Conservation (phyloP, 805 yeast genomes). For the Ogataea neopini region DNA sequence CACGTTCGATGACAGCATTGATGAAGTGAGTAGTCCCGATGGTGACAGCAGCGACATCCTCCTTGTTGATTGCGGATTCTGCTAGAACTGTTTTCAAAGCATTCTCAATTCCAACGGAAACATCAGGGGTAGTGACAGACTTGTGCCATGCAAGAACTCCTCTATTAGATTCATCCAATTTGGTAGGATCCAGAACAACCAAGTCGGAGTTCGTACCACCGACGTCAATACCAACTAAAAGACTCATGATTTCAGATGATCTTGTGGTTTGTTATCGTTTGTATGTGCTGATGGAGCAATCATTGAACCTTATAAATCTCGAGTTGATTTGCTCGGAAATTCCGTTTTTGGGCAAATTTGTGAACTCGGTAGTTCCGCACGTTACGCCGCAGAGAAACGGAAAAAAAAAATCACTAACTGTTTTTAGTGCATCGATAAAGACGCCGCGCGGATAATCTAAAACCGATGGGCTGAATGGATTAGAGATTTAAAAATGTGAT, state of each 20-base stretch:
- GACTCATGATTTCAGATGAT: neutral
- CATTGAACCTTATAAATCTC: neutral
- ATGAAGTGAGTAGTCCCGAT: slow-evolving; percentile 53
- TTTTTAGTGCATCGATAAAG: neutral
- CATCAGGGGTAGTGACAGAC: slow-evolving; percentile 43
- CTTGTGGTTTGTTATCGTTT: too few relatives aligned
- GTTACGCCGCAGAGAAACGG: neutral
- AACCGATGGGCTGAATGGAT: too few relatives aligned
- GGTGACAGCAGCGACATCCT: slow-evolving; percentile 40
- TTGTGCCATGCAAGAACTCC: slow-evolving; percentile 44
- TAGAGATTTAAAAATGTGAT: too few relatives aligned
- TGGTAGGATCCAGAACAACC: slow-evolving; percentile 42
- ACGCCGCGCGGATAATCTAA: too few relatives aligned
- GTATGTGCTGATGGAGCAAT: neutral
- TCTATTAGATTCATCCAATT: slow-evolving; percentile 21
- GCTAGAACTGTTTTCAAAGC: slow-evolving; percentile 37
- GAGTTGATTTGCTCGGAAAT: neutral
- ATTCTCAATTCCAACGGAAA: slow-evolving; percentile 40
- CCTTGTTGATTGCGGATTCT: slow-evolving; percentile 15
- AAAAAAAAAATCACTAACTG: neutral
- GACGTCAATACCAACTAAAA: slow-evolving; percentile 47
- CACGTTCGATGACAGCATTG: slow-evolving; percentile 48
- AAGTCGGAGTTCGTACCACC: slow-evolving; percentile 53
- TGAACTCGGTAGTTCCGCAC: neutral
- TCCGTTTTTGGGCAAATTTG: slow-evolving; percentile 5